Base-by-base conservation (phyloP, 768 basidiomycete species). In the Dacryopinax spathularia region DNA sequence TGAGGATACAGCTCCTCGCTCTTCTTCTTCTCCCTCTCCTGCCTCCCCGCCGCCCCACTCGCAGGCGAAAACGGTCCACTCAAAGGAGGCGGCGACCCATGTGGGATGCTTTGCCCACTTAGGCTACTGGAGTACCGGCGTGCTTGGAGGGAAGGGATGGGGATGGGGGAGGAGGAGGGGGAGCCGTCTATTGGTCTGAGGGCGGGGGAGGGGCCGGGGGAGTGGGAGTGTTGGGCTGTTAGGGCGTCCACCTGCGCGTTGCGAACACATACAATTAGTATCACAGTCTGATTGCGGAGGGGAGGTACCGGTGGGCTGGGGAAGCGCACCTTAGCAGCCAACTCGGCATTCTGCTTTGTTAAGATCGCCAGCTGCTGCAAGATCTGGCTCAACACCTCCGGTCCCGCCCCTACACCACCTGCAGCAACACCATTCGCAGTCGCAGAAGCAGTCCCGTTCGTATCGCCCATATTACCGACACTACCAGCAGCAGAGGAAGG, bases 1-100 rank as follows among this genome's bases (percentile, higher is more conserved):
- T 85, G 84, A 6, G 91, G 90, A 71, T 96, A 96, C 22, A 93
- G 72, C 33, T 65, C 62, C 22, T 68, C 64, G 48, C 81, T 69
- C 69, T 78, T 88, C 75, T 89, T 88, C 65, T 86, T 79, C 63
- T 87, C 86, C 71, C 79, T 87, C 22, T 20, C 18, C 20, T 25
- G 29, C 7, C 35, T 18, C 35, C 10, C 35, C 35, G 35, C 18
- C 18, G 39, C 39, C 18, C n/a, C n/a, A n/a, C n/a, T n/a, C n/a
- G n/a, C n/a, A n/a, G n/a, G n/a, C n/a, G n/a, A n/a, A 22, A 41
- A 41, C 39, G 39, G 39, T 15, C 39, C 22, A 22, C 39, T 41
- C 5, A 41, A 22, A 15, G 39, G 39, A 15, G 39, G 39, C 39
- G 39, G 39, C 7, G 39, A 41, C 18, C 39, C 39, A 22, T 41